These are phyloP conservation scores for Cubamyces lactineus DNA, from an alignment of 768 basidiomycete species.

Conservation along the genomic window DNA sequence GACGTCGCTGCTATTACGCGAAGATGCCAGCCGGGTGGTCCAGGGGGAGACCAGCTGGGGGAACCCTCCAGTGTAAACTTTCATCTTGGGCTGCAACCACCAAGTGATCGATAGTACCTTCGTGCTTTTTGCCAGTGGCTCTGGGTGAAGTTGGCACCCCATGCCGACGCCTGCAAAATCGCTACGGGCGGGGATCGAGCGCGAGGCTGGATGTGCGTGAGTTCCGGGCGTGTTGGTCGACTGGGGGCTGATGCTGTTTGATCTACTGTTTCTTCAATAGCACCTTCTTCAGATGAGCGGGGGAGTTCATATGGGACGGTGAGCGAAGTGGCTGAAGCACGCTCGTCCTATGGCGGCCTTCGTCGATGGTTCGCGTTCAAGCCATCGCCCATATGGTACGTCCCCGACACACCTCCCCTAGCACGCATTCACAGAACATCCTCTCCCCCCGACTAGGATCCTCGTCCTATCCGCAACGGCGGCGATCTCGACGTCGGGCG, in stretches of 20 bases:
- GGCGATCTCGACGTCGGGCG: slow-evolving; percentile 56
- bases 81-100: too few relatives aligned
- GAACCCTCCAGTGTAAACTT: not conserved
- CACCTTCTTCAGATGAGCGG: not conserved
- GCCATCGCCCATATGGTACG: slow-evolving; percentile 19
- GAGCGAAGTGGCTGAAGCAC: not conserved
- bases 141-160: not conserved
- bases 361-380: slow-evolving; percentile 5
- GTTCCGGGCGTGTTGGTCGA: not conserved
- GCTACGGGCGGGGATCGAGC: not conserved
- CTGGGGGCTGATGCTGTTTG: not conserved
- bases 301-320: slow-evolving; percentile 2
- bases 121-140: too few relatives aligned
- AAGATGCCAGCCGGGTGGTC: not conserved
- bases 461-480: slow-evolving; percentile 55
- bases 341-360: not conserved
- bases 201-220: not conserved
- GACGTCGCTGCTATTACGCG: not conserved
- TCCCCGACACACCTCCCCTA: too few relatives aligned
- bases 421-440: too few relatives aligned
- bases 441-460: slow-evolving; percentile 48
- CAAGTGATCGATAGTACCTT: too few relatives aligned
- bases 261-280: not conserved
- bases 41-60: too few relatives aligned
- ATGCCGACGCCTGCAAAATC: slow-evolving; percentile 4